A percentile compares a stretch with the other conserved stretches of the same genome.
phyloP scores from a whole-genome alignment of 2,329 filamentous ascomycete species.

The Teratosphaeria gauchensis region DNA sequence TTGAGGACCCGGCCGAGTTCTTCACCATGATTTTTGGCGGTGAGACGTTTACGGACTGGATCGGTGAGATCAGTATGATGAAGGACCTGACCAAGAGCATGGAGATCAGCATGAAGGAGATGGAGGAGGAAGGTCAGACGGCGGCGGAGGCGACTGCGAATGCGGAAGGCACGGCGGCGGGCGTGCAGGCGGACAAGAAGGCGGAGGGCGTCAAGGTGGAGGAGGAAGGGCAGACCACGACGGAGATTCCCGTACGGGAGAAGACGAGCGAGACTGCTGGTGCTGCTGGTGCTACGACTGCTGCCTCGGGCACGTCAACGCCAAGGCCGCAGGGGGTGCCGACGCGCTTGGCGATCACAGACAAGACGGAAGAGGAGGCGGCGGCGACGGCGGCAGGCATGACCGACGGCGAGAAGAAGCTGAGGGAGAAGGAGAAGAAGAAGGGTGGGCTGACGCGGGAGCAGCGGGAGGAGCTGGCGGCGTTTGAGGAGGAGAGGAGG shows the following conservation, averaged over 20 bases:
- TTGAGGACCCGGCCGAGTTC: slow-evolving; percentile 92
- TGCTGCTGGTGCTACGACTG: slow-evolving; percentile 6
- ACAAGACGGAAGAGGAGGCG: slow-evolving; percentile 71
- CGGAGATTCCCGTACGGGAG: slow-evolving; percentile 7
- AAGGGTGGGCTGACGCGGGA: slow-evolving; percentile 80
- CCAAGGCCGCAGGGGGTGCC: slow-evolving; percentile 51
- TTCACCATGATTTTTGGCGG: slow-evolving; percentile 98
- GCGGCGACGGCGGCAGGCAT: slow-evolving; percentile 55
- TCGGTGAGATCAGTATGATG: slow-evolving; percentile 96
- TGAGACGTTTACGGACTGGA: slow-evolving; percentile 90
- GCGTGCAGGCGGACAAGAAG: slow-evolving; percentile 9
- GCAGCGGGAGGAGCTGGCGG: slow-evolving; percentile 82
- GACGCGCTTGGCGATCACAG: slow-evolving; percentile 77
- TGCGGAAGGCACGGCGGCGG: slow-evolving; percentile 35
- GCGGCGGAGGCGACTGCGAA: slow-evolving; percentile 44
- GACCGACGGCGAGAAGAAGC: slow-evolving; percentile 63
- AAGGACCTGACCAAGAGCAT: slow-evolving; percentile 96
- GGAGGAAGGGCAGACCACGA: slow-evolving; percentile 5
- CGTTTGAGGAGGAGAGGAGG: slow-evolving; percentile 77
- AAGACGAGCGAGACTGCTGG: background rate
- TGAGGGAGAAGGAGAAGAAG: slow-evolving; percentile 78
- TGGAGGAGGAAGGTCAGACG: slow-evolving; percentile 54
- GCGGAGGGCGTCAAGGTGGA: slow-evolving; percentile 4
- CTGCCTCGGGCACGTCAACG: slow-evolving; percentile 32
- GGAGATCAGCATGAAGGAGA: slow-evolving; percentile 86